A percentile compares a stretch with the other conserved stretches of the same genome.
phyloP scores from a whole-genome alignment of 495 filamentous ascomycete species.

The Aspergillus cristatus region DNA sequence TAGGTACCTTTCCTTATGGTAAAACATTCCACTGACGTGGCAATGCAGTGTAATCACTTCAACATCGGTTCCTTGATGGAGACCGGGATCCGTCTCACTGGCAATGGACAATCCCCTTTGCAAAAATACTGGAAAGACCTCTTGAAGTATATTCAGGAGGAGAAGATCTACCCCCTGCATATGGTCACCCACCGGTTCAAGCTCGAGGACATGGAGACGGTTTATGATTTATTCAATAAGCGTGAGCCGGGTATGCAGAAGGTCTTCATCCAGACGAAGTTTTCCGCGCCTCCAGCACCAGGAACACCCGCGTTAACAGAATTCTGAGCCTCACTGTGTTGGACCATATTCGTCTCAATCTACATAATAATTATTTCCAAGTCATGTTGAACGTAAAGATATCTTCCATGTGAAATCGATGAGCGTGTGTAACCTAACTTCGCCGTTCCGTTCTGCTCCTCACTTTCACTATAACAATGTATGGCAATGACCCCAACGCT shows the following conservation, averaged over 20 bases:
- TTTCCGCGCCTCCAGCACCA: conserved; percentile 44
- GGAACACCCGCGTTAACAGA: conserved; percentile 46
- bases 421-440: too few species aligned
- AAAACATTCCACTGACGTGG: neutral
- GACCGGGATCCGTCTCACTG: conserved; percentile 69
- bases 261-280: conserved; percentile 59
- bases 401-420: too few species aligned
- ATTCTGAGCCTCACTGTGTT: conserved; percentile 3
- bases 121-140: conserved; percentile 76
- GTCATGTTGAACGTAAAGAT: too few species aligned
- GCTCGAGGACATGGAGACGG: conserved; percentile 61
- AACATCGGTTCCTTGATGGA: conserved; percentile 84
- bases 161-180: conserved; percentile 66
- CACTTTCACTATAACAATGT: too few species aligned
- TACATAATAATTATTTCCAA: too few species aligned
- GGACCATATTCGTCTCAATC: too few species aligned
- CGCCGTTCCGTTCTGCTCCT: too few species aligned
- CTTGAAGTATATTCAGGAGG: conserved; percentile 55
- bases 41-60: conserved; percentile 52
- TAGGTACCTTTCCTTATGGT: conserved; percentile 17
- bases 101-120: conserved; percentile 79
- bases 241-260: conserved; percentile 64
- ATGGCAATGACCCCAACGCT: too few species aligned
- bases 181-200: conserved; percentile 72
- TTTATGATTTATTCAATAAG: conserved; percentile 64